phyloP scores from a whole-genome alignment of 768 basidiomycete genomes.

The Lactarius trivialis region DNA sequence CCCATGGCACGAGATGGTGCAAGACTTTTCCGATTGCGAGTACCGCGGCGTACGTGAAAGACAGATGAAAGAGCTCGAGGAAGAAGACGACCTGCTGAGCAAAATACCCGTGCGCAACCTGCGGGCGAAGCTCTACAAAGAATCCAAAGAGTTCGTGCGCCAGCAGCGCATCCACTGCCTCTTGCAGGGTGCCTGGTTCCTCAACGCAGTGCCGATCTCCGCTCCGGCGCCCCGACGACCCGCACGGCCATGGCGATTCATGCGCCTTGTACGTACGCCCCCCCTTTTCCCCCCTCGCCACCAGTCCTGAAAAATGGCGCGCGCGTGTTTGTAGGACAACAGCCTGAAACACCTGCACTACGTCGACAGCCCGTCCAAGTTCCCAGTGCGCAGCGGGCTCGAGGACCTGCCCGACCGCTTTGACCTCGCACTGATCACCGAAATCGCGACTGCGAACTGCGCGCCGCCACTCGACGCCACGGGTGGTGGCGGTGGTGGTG shows the following conservation, averaged over 20 bases:
- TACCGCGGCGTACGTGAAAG: constrained; percentile 81
- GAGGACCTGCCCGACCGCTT: constrained; percentile 87
- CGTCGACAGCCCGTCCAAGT: constrained; percentile 74
- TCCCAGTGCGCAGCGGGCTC: constrained; percentile 68
- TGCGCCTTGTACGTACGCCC: constrained; percentile 56
- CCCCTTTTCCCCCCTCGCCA: not conserved
- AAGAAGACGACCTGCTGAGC: constrained; percentile 80
- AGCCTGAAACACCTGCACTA: constrained; percentile 78
- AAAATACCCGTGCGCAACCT: constrained; percentile 83
- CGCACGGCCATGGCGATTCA: constrained; percentile 74
- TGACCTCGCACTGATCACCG: constrained; percentile 72
- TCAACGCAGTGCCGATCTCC: constrained; percentile 57
- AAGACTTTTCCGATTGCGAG: constrained; percentile 72
- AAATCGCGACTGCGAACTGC: constrained; percentile 72
- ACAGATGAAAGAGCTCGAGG: constrained; percentile 85
- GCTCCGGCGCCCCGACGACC: constrained; percentile 45
- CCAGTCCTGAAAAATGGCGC: not conserved
- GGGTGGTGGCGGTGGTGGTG: not conserved
- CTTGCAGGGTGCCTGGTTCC: constrained; percentile 88
- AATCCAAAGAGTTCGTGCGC: constrained; percentile 84
- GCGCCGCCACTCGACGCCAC: constrained; percentile 58
- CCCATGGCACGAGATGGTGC: constrained; percentile 79
- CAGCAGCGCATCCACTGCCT: constrained; percentile 86
- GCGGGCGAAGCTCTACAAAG: constrained; percentile 78
- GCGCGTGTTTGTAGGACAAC: constrained; percentile 49